Evolutionary conservation across 208 protist genomes (phyloP).

Genomic region (Wallacemonas sp.): DNA sequence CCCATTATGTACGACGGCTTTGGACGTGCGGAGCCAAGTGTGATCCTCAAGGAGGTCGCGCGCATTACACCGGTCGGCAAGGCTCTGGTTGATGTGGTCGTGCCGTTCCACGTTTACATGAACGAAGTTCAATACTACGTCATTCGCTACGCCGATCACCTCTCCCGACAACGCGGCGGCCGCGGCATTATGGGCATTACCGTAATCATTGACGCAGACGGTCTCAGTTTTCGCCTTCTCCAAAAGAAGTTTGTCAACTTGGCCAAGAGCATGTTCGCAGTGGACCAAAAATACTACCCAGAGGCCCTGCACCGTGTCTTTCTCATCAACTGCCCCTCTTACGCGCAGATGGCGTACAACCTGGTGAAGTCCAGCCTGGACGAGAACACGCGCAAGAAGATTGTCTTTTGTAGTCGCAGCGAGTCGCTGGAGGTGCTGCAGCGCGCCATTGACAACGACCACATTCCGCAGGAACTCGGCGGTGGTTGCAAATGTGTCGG

Average conservation of each 20-base stretch:
- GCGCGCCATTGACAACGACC: slow-evolving; percentile 65
- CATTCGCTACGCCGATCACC: slow-evolving; percentile 42
- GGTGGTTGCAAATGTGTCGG: slow-evolving; percentile 52
- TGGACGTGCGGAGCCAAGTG: slow-evolving; percentile 32
- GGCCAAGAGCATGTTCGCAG: slow-evolving; percentile 42
- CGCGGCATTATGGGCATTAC: slow-evolving; percentile 63
- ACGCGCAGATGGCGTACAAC: slow-evolving; percentile 50
- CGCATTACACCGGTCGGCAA: slow-evolving; percentile 36
- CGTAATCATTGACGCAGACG: slow-evolving; percentile 57
- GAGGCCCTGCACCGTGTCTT: slow-evolving; percentile 76
- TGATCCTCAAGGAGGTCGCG: slow-evolving; percentile 37
- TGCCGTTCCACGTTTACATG: slow-evolving; percentile 74
- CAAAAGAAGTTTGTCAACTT: slow-evolving; percentile 43
- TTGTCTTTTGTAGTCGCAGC: slow-evolving; percentile 62
- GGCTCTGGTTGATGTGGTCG: slow-evolving; percentile 35
- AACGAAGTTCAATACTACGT: slow-evolving; percentile 76
- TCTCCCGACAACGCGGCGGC: slow-evolving; percentile 25
- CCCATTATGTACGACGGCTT: slow-evolving; percentile 71
- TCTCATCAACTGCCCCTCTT: slow-evolving; percentile 63
- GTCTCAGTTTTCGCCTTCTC: slow-evolving; percentile 58
- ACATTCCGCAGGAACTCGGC: slow-evolving; percentile 59
- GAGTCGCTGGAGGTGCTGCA: slow-evolving; percentile 40
- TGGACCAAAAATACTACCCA: slow-evolving; percentile 80
- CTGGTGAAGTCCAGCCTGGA: slow-evolving; percentile 64
- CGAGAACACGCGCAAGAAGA: slow-evolving; percentile 59